Conservation (phyloP, 805 yeast species). For the Torulaspora microellipsoides region DNA sequence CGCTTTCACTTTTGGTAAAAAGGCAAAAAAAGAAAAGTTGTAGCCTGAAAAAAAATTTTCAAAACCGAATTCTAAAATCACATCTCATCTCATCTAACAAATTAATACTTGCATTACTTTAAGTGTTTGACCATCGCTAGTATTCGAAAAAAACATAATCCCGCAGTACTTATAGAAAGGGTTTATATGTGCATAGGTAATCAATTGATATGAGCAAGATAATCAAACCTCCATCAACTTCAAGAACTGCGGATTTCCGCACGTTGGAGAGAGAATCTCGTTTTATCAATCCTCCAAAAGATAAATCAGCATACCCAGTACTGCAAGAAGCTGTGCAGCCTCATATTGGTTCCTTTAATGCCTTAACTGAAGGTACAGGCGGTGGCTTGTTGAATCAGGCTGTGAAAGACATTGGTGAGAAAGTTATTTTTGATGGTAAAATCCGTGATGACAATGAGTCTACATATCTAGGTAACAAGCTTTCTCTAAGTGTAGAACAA, state of each 20-base stretch:
- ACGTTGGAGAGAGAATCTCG: conserved; percentile 86
- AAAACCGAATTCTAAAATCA: background rate
- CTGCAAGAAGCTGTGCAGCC: conserved; percentile 89
- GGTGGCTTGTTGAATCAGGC: conserved; percentile 84
- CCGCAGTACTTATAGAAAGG: background rate
- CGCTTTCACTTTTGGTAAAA: background rate
- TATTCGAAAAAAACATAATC: no score
- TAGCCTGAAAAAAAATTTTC: conserved; percentile 6
- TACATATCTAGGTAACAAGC: conserved; percentile 75
- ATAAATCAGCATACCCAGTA: conserved; percentile 74
- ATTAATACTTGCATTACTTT: background rate
- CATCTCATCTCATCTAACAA: conserved; percentile 17
- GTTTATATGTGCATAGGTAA: conserved; percentile 2
- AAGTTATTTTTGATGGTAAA: conserved; percentile 74
- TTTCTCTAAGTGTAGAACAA: conserved; percentile 77
- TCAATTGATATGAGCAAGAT: conserved; percentile 29
- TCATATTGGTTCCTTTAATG: conserved; percentile 94
- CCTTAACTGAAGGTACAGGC: conserved; percentile 80
- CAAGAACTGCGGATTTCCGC: conserved; percentile 43
- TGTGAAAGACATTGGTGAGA: conserved; percentile 82
- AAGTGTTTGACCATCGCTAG: no score
- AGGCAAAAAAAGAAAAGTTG: background rate
- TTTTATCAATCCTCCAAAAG: conserved; percentile 86
- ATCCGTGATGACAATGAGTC: conserved; percentile 38
- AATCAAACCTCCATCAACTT: conserved; percentile 24